phyloP scores from a whole-genome alignment of 2,329 filamentous ascomycete species.

The Tolypocladium album region DNA sequence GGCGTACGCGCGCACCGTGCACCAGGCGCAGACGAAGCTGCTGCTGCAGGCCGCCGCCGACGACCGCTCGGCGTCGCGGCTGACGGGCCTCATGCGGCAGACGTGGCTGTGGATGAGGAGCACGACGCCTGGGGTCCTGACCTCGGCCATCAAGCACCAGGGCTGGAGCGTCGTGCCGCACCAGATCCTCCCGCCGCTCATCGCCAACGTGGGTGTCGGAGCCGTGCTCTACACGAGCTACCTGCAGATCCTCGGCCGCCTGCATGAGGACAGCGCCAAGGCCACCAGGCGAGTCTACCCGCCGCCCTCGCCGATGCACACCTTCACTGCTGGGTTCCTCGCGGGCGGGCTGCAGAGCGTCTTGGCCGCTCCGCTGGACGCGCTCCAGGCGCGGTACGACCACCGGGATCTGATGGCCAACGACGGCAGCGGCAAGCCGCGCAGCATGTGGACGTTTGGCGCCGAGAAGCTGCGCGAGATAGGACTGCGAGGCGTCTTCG shows the following conservation, averaged over 20 bases:
- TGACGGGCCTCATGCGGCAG: slow-evolving; percentile 23
- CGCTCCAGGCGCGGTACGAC: slow-evolving; percentile 64
- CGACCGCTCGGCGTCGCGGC: slow-evolving; percentile 21
- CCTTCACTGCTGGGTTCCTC: slow-evolving; percentile 59
- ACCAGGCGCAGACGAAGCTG: slow-evolving; percentile 31
- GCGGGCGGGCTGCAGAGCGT: slow-evolving; percentile 62
- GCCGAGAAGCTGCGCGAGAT: slow-evolving; percentile 56
- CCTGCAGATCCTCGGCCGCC: slow-evolving; percentile 53
- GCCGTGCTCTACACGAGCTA: slow-evolving; percentile 69
- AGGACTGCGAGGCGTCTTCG: slow-evolving; percentile 60
- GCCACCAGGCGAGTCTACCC: slow-evolving; percentile 56
- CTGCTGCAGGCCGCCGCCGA: slow-evolving; percentile 24
- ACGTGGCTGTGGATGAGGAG: slow-evolving; percentile 43
- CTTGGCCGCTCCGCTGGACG: slow-evolving; percentile 64
- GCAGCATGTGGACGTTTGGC: slow-evolving; percentile 65
- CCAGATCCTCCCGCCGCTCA: slow-evolving; percentile 64
- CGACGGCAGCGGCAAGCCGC: slow-evolving; percentile 30
- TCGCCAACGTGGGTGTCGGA: slow-evolving; percentile 65
- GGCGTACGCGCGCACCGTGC: slow-evolving; percentile 43
- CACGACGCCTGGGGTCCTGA: slow-evolving; percentile 60
- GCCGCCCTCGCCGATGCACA: slow-evolving; percentile 50
- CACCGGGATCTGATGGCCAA: slow-evolving; percentile 35
- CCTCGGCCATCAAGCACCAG: slow-evolving; percentile 55
- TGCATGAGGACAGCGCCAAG: slow-evolving; percentile 53
- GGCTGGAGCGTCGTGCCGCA: slow-evolving; percentile 67